Evolutionary conservation across 176 grass and related monocot species (phyloP), one percentile per base, ranked within the genome.

Genomic region (Neostapfia colusana): DNA sequence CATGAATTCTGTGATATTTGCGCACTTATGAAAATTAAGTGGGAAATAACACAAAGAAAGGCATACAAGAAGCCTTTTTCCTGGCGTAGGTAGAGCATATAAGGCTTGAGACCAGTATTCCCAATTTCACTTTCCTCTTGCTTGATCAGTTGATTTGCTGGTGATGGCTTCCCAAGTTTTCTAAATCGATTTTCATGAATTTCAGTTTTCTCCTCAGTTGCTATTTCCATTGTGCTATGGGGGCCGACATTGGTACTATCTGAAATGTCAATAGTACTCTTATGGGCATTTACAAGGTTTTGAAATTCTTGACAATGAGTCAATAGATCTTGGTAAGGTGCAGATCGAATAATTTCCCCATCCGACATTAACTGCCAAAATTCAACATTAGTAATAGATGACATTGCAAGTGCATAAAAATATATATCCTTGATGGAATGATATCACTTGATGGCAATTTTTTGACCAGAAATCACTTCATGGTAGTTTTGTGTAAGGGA

Each of bases 1-100:
- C 95, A 99, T 63, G 91, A 85, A 66, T 94, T 98, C 67, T 94
- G 95, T 49, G 89, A 99, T 86, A 99, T 87, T 88, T 99, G 95
- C 11, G 85, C 95, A 61, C 58, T n/a, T 77, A 87, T 4, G 75
- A 99, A 95, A 69, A 90, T 43, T 56, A 90, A 43, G 39, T 92
- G 91, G 64, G 67, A 82, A 31, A 95, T 74, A 64, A 60, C 65
- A 48, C 35, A 31, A 13, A 99, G 14, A 53, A 56, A 92, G 64
- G 39, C 64, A 70, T 92, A 95, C 7, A 99, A 24, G 51, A 88
- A 92, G 39, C 95, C 95, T 73, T 95, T 99, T 20, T 86, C 90
- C 73, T 99, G 91, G 27, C 50, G 8, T 53, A 99, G 84, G 78
- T 99, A 95, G 61, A 86, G 85, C 8, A 82, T 86, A 61, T 95